Evolutionary conservation across 306 rosid species (phyloP), one percentile per base, ranked within the genome.

Genomic region (Ochetophila trinervis): DNA sequence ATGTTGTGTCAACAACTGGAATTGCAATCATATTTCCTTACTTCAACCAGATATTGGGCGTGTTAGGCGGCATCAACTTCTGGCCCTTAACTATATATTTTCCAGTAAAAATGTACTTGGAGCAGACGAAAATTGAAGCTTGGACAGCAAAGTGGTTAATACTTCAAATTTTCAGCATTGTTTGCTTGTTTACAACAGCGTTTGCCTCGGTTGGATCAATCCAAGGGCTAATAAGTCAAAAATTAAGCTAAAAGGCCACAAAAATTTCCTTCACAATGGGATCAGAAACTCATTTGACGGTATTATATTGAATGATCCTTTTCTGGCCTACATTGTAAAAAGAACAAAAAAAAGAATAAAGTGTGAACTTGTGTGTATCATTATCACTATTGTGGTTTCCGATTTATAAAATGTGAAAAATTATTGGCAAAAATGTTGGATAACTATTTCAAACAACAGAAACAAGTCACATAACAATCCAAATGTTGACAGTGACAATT

Each of bases 21-120:
- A 73, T 87, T 63, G 88, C 87, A 2, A 62, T 87, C 78, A n/a
- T 67, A 23, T 87, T 87, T 60, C 92, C 92, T 47, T 87, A 87
- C 77, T 87, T 87, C 87, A 87, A 87, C 65, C 92, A 84, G 76
- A 59, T 87, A 32, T 69, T 87, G 69, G 92, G 92, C 63, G 85
- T 84, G 70, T 57, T 84, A 20, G 92, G 89, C 15, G 87, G 85
- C 66, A 51, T 87, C 70, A 81, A 63, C 62, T 87, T 69, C 27
- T 87, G 87, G 84, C 92, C 92, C 24, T 63, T 87, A 53, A 69
- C 80, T 34, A 79, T 87, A 63, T 79, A 87, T 74, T 87, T 84
- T 52, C 92, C 92, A 0, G 87, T 87, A 62, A 87, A 87, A 76
- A 87, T 84, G 92, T 84, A 87, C 79, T 27, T 87, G 69, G 81